phyloP scores from a whole-genome alignment of 2,329 filamentous ascomycete genomes.

The Pseudocercospora musae region DNA sequence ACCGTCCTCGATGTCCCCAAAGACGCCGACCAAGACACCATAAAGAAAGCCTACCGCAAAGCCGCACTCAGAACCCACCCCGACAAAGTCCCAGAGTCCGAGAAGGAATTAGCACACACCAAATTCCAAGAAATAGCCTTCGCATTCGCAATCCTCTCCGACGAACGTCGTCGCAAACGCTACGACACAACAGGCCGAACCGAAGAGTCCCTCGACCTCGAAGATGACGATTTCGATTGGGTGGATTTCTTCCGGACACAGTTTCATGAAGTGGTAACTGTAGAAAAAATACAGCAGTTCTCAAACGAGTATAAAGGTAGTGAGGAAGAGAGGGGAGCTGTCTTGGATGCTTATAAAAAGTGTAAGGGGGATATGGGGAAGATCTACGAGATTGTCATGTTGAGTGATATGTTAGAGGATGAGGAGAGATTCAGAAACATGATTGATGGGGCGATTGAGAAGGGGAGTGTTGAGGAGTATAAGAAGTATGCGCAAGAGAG shows the following conservation, averaged over 20 bases:
- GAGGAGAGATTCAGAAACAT: constrained; percentile 79
- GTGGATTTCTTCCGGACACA: constrained; percentile 82
- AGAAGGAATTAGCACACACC: constrained; percentile 69
- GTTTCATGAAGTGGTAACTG: constrained; percentile 71
- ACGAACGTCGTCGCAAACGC: constrained; percentile 72
- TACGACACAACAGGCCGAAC: constrained; percentile 92
- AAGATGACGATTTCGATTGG: constrained; percentile 77
- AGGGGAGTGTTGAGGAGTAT: constrained; percentile 64
- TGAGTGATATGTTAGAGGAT: constrained; percentile 78
- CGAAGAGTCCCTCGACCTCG: constrained; percentile 65
- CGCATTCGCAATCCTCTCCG: constrained; percentile 88
- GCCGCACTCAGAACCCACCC: constrained; percentile 79
- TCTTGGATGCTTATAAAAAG: constrained; percentile 72
- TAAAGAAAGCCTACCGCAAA: constrained; percentile 91
- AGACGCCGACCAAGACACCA: constrained; percentile 69
- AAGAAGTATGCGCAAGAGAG: constrained; percentile 69
- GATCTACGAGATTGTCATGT: constrained; percentile 80
- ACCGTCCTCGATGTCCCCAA: constrained; percentile 66
- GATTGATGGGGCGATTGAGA: constrained; percentile 75
- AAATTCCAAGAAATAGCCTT: constrained; percentile 90
- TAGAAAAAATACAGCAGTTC: constrained; percentile 58
- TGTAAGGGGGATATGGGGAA: constrained; percentile 70
- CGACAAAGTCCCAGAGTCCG: constrained; percentile 54
- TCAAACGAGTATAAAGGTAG: constrained; percentile 72
- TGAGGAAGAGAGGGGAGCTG: constrained; percentile 75